Evolutionary conservation across 805 yeast species (phyloP).

Genomic region (Cyberlindnera misumaiensis): DNA sequence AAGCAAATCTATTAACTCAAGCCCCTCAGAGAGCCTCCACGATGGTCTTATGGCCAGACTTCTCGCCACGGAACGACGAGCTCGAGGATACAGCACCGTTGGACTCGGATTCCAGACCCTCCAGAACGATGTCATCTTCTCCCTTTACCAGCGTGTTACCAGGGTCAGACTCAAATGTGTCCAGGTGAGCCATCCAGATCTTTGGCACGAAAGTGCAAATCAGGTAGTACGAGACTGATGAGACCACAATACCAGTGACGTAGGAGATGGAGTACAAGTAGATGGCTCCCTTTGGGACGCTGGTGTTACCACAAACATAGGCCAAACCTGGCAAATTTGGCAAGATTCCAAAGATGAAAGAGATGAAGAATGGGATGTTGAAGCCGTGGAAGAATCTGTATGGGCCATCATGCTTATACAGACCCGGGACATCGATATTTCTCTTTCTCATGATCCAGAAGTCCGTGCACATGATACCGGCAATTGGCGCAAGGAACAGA

Average conservation of each 20-base stretch:
- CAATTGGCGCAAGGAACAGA: conserved; percentile 71
- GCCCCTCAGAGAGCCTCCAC: too few relatives aligned
- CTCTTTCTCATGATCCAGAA: conserved; percentile 71
- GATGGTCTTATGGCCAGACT: too few relatives aligned
- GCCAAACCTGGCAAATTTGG: conserved; percentile 34
- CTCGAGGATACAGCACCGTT: conserved; percentile 5
- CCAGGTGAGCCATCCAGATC: conserved; percentile 21
- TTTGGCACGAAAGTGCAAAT: conserved; percentile 40
- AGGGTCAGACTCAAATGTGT: conserved; percentile 14
- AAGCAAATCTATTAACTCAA: too few relatives aligned
- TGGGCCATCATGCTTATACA: conserved; percentile 43
- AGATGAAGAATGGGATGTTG: conserved; percentile 76
- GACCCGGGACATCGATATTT: conserved; percentile 49
- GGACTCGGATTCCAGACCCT: conserved; percentile 12
- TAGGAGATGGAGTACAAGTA: conserved; percentile 42
- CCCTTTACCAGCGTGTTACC: conserved; percentile 17
- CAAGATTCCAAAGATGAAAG: conserved; percentile 38
- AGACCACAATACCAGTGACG: conserved; percentile 54
- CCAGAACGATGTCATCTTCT: conserved; percentile 11
- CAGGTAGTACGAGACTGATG: conserved; percentile 41
- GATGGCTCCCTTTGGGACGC: conserved; percentile 70
- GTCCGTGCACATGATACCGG: conserved; percentile 54
- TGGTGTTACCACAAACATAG: conserved; percentile 51
- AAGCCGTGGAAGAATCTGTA: conserved; percentile 58
- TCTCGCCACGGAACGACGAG: neutral